Conservation (phyloP, 2,329 filamentous ascomycete species). For the Colletotrichum chlorophyti region DNA sequence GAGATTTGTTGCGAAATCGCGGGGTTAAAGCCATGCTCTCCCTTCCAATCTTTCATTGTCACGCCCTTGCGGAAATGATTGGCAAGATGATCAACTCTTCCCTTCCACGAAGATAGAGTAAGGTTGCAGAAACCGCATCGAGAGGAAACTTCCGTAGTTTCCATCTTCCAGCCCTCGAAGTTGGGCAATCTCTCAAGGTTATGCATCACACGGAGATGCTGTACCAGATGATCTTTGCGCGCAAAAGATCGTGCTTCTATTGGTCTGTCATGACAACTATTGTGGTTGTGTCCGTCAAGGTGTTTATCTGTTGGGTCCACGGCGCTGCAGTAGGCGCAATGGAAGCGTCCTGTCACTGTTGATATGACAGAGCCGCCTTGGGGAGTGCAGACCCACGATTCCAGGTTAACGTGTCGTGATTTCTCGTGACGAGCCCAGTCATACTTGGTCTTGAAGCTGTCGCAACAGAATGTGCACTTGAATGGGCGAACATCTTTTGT, state of each 20-base stretch:
- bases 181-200: conserved; percentile 45
- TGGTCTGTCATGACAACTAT: conserved; percentile 24
- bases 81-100: conserved; percentile 36
- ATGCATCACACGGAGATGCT: conserved; percentile 38
- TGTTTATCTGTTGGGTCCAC: conserved; percentile 32
- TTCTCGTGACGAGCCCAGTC: conserved; percentile 59
- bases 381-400: conserved; percentile 51
- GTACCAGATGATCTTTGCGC: conserved; percentile 40
- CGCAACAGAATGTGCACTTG: conserved; percentile 54
- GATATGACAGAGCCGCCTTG: conserved; percentile 30
- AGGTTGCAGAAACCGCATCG: conserved; percentile 39
- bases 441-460: conserved; percentile 51
- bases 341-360: conserved; percentile 30
- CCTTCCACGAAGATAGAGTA: conserved; percentile 34
- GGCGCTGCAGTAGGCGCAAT: conserved; percentile 35
- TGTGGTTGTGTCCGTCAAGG: conserved; percentile 34
- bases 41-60: conserved; percentile 38
- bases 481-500: conserved; percentile 30
- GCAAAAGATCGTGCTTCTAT: conserved; percentile 32
- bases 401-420: conserved; percentile 51
- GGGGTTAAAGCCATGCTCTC: conserved; percentile 35
- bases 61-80: conserved; percentile 36
- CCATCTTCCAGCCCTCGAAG: conserved; percentile 42
- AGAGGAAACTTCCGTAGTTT: conserved; percentile 32
- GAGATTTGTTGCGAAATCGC: conserved; percentile 31